phyloP scores from a whole-genome alignment of 345 rosid species.

The Eucalyptus sp. region DNA sequence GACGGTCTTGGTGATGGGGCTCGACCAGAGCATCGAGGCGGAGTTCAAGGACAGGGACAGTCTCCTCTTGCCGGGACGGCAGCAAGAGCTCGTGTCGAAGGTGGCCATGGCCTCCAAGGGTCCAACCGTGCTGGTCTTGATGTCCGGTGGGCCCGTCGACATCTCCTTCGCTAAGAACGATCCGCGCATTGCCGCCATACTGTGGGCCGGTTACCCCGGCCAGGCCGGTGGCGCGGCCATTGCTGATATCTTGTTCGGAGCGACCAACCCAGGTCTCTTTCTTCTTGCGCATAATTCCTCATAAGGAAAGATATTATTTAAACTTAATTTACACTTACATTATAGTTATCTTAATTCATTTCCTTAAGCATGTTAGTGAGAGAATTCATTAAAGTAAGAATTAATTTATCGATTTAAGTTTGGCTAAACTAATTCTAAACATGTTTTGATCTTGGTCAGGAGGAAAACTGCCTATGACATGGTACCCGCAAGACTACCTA shows the following conservation, averaged over 20 bases:
- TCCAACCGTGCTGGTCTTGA: constrained; percentile 53
- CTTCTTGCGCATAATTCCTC: background rate
- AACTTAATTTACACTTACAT: background rate
- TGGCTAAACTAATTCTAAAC: background rate
- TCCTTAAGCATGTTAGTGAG: background rate
- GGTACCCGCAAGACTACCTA: constrained; percentile 75
- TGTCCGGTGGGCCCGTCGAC: constrained; percentile 88
- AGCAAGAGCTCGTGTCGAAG: constrained; percentile 51
- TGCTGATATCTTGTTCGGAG: constrained; percentile 67
- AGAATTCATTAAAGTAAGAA: background rate
- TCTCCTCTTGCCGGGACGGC: constrained; percentile 67
- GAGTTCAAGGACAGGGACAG: constrained; percentile 61
- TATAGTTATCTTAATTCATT: background rate
- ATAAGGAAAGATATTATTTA: background rate
- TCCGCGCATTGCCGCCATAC: constrained; percentile 32
- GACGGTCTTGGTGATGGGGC: constrained; percentile 74
- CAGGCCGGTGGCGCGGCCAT: constrained; percentile 88
- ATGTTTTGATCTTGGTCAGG: constrained; percentile 2
- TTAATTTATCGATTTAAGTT: too few species aligned
- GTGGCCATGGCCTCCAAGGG: constrained; percentile 55
- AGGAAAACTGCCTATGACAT: constrained; percentile 86
- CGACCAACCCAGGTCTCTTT: constrained; percentile 49
- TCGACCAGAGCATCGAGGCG: constrained; percentile 82
- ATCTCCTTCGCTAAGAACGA: constrained; percentile 52
- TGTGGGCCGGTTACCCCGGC: constrained; percentile 98